Percentiles rank a stretch among this genome's conserved stretches.
phyloP scores from a whole-genome alignment of 805 yeast genomes.

The Pachysolen tannophilus region DNA sequence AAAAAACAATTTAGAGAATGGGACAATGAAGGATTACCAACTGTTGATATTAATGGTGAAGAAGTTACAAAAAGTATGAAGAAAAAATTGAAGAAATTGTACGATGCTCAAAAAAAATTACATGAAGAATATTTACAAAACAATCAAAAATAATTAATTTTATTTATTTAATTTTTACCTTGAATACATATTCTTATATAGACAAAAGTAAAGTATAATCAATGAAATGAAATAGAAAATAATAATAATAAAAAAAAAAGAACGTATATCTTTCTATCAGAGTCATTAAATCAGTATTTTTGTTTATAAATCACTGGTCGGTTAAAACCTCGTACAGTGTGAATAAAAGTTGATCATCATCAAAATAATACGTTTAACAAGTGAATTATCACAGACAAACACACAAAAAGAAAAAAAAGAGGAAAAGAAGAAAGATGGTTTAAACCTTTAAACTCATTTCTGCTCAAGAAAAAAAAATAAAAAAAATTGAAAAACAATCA shows the following conservation, averaged over 20 bases:
- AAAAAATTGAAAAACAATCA: background rate
- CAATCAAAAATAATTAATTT: no score
- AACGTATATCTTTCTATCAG: no score
- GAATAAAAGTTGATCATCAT: constrained; percentile 40
- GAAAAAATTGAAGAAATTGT: constrained; percentile 75
- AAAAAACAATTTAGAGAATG: constrained; percentile 48
- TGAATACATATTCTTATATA: no score
- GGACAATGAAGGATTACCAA: constrained; percentile 84
- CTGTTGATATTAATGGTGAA: constrained; percentile 66
- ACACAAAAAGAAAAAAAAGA: background rate
- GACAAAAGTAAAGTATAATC: no score
- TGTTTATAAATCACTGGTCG: constrained; percentile 26
- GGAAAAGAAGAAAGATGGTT: constrained; percentile 1
- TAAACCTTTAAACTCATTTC: constrained; percentile 5
- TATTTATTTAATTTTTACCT: no score
- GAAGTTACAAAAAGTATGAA: constrained; percentile 78
- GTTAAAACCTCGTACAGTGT: constrained; percentile 45
- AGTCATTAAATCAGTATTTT: constrained; percentile 50
- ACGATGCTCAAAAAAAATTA: constrained; percentile 75
- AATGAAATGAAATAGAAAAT: no score
- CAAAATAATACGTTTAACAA: constrained; percentile 2
- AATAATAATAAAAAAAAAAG: no score
- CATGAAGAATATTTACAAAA: constrained; percentile 51
- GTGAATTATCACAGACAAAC: background rate
- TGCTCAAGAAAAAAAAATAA: background rate